Evolutionary conservation across 352 stramenopile genomes (phyloP), one percentile per base, ranked within the genome.

Genomic region (Nothophytophthora sp.): DNA sequence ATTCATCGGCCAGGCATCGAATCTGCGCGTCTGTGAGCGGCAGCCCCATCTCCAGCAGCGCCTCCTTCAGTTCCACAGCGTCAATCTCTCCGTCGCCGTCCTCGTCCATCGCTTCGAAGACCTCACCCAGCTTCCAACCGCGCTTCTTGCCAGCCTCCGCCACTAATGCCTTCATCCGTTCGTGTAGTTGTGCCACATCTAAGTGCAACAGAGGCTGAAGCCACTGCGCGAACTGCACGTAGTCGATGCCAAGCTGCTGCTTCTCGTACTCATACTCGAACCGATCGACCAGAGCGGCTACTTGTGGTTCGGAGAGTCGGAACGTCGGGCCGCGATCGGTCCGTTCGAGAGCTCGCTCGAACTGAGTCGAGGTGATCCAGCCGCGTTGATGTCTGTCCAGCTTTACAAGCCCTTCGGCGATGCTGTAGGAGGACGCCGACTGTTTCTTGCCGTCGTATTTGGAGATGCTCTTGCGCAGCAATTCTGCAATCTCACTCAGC

Each of bases 221-320:
- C 81, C 81, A 92, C 18, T 66, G 67, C 3, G 74, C 74, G 55
- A 88, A 86, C 55, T 88, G 73, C 16, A 78, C 45, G 37, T 92
- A 92, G 37, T 92, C 81, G 28, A 88, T 70, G 2, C 73, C 78
- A 16, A 84, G 60, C 25, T 63, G 61, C 23, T 61, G 49, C 8
- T 80, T 82, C 11, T 72, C 72, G 48, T 81, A 88, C 25, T 88
- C 77, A 52, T 86, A 91, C 37, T 86, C 75, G 29, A 91, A 91
- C 0, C 77, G 60, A 44, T 88, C 68, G 1, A 77, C 52, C 2
- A 91, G 45, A 3, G 37, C 28, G 5, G 46, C 41, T 3, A 85
- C 39, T 9, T 89, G 68, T 18, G 66, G 47, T 0, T 30, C 32
- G 4, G 49, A 63, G 16, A 91, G 49, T 6, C 50, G 54, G 20